Base-by-base conservation (phyloP, 176 grass and related monocot species). In the Hsuehochloa calcarea region DNA sequence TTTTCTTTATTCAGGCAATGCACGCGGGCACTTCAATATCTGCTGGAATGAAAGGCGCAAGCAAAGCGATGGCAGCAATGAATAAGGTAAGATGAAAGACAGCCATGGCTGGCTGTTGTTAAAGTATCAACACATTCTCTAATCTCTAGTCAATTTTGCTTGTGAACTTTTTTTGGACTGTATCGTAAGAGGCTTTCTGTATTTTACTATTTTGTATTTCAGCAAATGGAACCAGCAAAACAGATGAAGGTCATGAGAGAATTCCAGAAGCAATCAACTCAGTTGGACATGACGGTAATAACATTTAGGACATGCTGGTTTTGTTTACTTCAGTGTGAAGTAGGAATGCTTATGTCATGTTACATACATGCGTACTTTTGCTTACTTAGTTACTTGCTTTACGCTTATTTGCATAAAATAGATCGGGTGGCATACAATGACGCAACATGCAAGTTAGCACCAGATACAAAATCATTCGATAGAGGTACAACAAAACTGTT, bases 1-100 rank as follows among this genome's bases (percentile, higher is more conserved):
- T 68, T 93, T 61, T 80, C 23, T 84, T 85, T 85, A 38, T 38
- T 49, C 78, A 99, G 96, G 96, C 96, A 83, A 94, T 99, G 96
- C 56, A 99, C 49, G 96, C 96, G 0, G 94, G 90, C 38, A 99
- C 96, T 85, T 99, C 96, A 84, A 99, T 99, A 85, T 99, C 96
- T 80, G 87, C 96, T 86, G 96, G 96, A 74, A 99, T 99, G 96
- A 99, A 99, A 86, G 96, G 96, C 65, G 96, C 93, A 84, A 99
- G 94, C 86, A 99, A 94, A 93, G 96, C 93, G 52, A 99, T 99
- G 96, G 80, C 96, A 79, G 91, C 96, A 34, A 99, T 99, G 96
- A 99, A 99, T 87, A 99, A 99, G 96, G 96, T 96, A 91, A 5
- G 44, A 47, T 38, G 68, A 38, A 82, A 46, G 31, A 55, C 68